Percentiles rank a stretch among this genome's conserved stretches.
Conservation (phyloP, 495 filamentous ascomycete species). For the Chaetomidium leptoderma region DNA sequence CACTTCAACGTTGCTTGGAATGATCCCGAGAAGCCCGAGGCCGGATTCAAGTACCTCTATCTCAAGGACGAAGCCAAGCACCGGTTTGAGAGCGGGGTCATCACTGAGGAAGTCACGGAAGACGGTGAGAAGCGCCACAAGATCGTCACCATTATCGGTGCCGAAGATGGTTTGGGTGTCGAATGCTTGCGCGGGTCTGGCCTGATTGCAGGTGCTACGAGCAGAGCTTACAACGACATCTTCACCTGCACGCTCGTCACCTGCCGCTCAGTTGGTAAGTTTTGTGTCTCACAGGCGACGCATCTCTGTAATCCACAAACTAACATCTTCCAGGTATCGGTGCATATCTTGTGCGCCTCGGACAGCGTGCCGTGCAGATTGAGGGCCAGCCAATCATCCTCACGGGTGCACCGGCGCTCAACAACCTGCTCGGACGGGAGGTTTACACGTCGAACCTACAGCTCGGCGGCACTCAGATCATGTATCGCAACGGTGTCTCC, state of each 20-base stretch:
- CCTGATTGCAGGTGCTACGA: conserved; percentile 96
- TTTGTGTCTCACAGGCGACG: neutral
- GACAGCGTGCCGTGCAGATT: conserved; percentile 96
- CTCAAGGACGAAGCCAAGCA: conserved; percentile 81
- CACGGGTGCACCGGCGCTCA: conserved; percentile 93
- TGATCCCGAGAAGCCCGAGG: conserved; percentile 72
- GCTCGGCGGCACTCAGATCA: conserved; percentile 98
- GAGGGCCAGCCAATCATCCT: conserved; percentile 99
- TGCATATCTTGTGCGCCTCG: conserved; percentile 95
- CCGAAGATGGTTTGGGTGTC: conserved; percentile 93
- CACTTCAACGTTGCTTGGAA: conserved; percentile 98
- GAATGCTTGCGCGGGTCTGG: conserved; percentile 96
- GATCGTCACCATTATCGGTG: conserved; percentile 91
- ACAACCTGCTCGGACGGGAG: conserved; percentile 96
- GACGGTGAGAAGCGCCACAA: conserved; percentile 88
- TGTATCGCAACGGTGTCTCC: conserved; percentile 99
- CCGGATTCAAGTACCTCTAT: conserved; percentile 98
- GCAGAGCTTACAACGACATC: conserved; percentile 95
- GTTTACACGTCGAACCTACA: conserved; percentile 99
- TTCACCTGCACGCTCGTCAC: conserved; percentile 98
- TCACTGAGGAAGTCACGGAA: conserved; percentile 80
- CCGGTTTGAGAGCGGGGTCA: conserved; percentile 83
- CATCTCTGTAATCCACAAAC: conserved; percentile 1
- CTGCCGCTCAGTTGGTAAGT: conserved; percentile 84
- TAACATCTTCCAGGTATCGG: conserved; percentile 66